phyloP scores from a whole-genome alignment of 2,329 filamentous ascomycete genomes.

The Pseudogymnoascus sp. region DNA sequence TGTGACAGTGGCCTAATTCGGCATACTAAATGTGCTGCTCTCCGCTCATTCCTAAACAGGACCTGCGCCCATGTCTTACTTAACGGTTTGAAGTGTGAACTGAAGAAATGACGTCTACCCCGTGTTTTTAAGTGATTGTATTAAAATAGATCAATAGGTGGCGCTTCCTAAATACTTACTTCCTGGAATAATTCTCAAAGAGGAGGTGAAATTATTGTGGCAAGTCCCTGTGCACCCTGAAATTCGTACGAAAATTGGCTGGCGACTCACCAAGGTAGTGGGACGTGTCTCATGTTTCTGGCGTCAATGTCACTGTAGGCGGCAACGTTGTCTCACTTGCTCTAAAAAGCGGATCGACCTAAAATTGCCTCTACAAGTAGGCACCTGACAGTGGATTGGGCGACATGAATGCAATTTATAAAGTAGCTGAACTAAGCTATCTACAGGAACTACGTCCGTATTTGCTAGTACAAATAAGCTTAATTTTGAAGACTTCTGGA shows the following conservation, averaged over 20 bases:
- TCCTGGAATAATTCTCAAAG: neutral
- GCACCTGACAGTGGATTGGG: too few species aligned
- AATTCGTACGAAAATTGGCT: neutral
- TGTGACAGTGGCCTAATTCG: neutral
- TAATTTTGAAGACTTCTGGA: too few species aligned
- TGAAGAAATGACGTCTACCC: neutral
- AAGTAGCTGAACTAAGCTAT: too few species aligned
- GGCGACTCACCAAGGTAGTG: neutral
- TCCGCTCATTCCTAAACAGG: neutral
- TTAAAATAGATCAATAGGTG: neutral
- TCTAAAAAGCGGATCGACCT: neutral
- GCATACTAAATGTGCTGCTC: neutral
- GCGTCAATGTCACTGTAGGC: neutral
- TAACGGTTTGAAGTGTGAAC: neutral
- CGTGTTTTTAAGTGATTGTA: neutral
- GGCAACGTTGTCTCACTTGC: neutral
- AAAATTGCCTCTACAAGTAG: too few species aligned
- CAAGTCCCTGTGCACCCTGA: neutral
- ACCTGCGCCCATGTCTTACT: neutral
- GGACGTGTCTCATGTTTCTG: neutral
- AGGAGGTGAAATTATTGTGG: neutral
- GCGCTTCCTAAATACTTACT: neutral
- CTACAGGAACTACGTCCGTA: too few species aligned
- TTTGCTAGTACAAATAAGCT: too few species aligned
- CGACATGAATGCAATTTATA: too few species aligned